Evolutionary conservation across 768 basidiomycete species (phyloP), one percentile per base, ranked within the genome.

Genomic region (Lanmaoa pseudosensibilis): DNA sequence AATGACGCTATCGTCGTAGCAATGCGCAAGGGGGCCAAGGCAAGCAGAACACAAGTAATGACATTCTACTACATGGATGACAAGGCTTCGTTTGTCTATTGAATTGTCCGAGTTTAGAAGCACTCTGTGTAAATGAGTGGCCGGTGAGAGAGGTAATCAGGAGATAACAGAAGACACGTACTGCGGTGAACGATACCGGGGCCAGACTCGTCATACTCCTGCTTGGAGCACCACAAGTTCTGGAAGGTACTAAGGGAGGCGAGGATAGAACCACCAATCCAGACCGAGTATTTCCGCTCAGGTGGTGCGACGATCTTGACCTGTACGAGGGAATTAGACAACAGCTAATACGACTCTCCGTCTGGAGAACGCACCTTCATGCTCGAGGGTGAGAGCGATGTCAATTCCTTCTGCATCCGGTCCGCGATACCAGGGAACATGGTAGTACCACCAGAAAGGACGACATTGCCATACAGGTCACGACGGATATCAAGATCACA

Each of bases 341-440:
- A 50, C 15, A 23, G 12, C 15, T 21, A 15, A 40, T 25, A 36
- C 30, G 27, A 34, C 27, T 34, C 19, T 12, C 0, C n/a, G 44
- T 38, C 8, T 15, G 10, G 15, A 27, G 19, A 27, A 70, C 78
- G 32, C 37, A 79, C 81, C 85, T 94, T 95, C 89, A 95, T 89
- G 77, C 88, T 91, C 55, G 89, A 82, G 27, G 94, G 93, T 36
- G 70, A 63, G 63, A 94, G 80, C 21, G 87, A 78, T 21, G 89
- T 89, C 71, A 96, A 79, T 77, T 96, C 93, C 81, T 93, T 94
- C 74, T 92, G 90, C 91, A 96, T 92, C 67, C 94, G 89, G 75
- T 96, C 94, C 64, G 92, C 85, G 66, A 96, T 94, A 80, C 93
- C 94, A 64, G 90, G 87, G 89, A 94, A 94, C 92, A 95, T 94